These are phyloP conservation scores for Violaceomyces palustris DNA, from an alignment of 1,284 basidiomycete species.

Conservation along the genomic window DNA sequence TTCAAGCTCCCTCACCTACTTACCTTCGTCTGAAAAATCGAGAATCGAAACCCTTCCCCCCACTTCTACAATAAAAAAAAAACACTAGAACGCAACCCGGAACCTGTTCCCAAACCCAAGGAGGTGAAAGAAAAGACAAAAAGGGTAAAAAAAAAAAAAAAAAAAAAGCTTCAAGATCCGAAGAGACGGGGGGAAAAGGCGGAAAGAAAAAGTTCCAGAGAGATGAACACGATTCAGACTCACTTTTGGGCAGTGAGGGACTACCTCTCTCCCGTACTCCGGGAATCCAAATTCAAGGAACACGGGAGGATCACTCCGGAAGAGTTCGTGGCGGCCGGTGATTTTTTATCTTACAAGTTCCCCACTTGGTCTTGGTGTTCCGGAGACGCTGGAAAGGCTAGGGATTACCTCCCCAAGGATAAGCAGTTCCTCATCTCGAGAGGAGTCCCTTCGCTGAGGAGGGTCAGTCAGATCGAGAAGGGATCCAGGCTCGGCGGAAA, in stretches of 20 bases:
- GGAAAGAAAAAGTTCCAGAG: not conserved
- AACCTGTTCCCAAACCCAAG: not conserved
- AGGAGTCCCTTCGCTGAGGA: conserved; percentile 47
- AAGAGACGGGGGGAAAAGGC: not conserved
- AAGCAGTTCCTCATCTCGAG: conserved; percentile 84
- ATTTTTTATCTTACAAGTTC: conserved; percentile 49
- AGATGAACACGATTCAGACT: conserved; percentile 54
- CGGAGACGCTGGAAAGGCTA: conserved; percentile 67
- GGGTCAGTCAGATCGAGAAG: conserved; percentile 42
- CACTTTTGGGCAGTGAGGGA: conserved; percentile 94
- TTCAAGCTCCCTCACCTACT: too few relatives aligned
- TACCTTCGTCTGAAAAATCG: too few relatives aligned
- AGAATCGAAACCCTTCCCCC: too few relatives aligned
- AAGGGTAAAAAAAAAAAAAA: not conserved
- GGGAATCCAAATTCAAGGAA: conserved; percentile 98
- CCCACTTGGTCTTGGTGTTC: conserved; percentile 51
- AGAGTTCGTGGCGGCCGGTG: conserved; percentile 50
- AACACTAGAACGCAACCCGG: not conserved
- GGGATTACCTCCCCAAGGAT: conserved; percentile 86
- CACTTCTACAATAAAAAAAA: too few relatives aligned
- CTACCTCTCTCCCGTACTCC: conserved; percentile 90
- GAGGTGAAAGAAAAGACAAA: not conserved
- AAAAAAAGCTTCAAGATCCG: too few relatives aligned
- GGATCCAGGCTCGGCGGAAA: conserved; percentile 14
- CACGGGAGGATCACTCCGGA: conserved; percentile 86